phyloP scores from a whole-genome alignment of 2,329 filamentous ascomycete genomes.

The Golovinomyces cichoracearum region DNA sequence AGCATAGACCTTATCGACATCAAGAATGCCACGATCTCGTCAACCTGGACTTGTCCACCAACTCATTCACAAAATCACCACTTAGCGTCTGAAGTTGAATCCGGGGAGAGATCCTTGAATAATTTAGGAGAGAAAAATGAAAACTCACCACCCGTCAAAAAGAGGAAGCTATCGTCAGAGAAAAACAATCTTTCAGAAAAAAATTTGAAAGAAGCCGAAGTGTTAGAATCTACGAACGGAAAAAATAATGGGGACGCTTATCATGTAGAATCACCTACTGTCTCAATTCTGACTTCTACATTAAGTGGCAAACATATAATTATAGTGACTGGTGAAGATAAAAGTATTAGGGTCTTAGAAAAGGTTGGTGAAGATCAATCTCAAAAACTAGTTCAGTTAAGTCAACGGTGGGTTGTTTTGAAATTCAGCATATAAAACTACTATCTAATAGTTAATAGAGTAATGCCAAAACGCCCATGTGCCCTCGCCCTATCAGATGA shows the following conservation, averaged over 20 bases:
- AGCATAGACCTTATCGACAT: conserved; percentile 42
- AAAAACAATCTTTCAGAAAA: background rate
- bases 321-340: conserved; percentile 72
- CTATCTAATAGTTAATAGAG: conserved; percentile 16
- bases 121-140: too few species aligned
- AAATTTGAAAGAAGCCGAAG: conserved; percentile 3
- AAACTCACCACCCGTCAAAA: conserved; percentile 12
- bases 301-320: conserved; percentile 41
- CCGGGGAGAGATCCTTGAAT: too few species aligned
- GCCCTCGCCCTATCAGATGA: conserved; percentile 48
- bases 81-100: too few species aligned
- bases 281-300: conserved; percentile 42
- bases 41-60: conserved; percentile 16
- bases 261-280: conserved; percentile 27
- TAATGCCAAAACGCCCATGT: conserved; percentile 74
- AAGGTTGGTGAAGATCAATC: conserved; percentile 26
- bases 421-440: background rate
- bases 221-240: conserved; percentile 7
- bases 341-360: conserved; percentile 60
- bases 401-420: conserved; percentile 32
- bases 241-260: conserved; percentile 13
- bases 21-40: conserved; percentile 29
- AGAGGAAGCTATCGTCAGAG: conserved; percentile 12
- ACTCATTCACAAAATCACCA: conserved; percentile 2
- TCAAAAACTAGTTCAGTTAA: conserved; percentile 32